Evolutionary conservation across 176 grass and related monocot species (phyloP), one percentile per base, ranked within the genome.

Genomic region (Oryza nivara): DNA sequence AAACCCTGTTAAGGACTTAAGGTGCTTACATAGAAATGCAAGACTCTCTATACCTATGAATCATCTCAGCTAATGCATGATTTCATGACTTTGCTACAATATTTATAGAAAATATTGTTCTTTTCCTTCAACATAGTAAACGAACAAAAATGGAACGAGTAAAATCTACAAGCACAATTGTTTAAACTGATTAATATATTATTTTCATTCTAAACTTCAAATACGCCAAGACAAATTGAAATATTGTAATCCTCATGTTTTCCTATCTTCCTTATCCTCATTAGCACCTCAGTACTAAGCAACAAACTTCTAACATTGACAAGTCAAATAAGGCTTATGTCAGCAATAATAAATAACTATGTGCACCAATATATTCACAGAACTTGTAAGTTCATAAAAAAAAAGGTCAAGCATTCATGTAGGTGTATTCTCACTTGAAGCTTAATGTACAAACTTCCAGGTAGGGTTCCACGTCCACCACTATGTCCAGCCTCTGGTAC

Each of bases 371-470:
- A 11, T 45, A 86, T 78, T 65, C 23, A 78, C 4, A 73, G 43
- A 72, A 76, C 40, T 56, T 46, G 67, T 91, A 81, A 38, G 65
- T 76, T 4, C 17, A 78, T 61, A 25, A 70, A 38, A 51, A 69
- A 49, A 77, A 52, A n/a, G 9, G 56, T 63, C 58, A 52, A 54
- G 25, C 16, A 40, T 64, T 26, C 15, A 87, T 66, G 44, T 83
- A 45, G 13, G 60, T 43, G 68, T 68, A 67, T 76, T n/a, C 85
- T 83, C 65, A 98, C 96, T 92, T 82, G 79, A 80, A 98, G 83
- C 74, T 95, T 98, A 48, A 98, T 95, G 70, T 88, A 85, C 76
- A 98, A 26, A 83, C 89, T 95, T 84, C 96, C 96, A 82, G 89
- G 86, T 28, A 83, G 86, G 30, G 76, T 80, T 51, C 89, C 96